Conservation (phyloP, 345 rosid genomes). For the Erysimum cheiranthoides region DNA sequence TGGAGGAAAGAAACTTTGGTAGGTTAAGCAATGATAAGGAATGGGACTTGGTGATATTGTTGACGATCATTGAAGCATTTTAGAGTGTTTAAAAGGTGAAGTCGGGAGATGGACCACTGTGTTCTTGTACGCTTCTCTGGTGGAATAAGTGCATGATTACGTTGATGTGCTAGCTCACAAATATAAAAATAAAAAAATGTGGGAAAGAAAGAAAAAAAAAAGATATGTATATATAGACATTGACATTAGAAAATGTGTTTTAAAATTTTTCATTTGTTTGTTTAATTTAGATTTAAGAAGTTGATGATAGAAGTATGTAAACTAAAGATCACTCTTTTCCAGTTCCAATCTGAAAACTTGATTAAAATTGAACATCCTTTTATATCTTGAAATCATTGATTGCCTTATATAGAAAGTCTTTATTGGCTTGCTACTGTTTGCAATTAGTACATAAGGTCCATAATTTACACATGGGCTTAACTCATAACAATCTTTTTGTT, state of each 20-base stretch:
- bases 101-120: conserved; percentile 45
- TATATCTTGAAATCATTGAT: conserved; percentile 20
- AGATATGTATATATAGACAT: not conserved
- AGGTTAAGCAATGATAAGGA: conserved; percentile 33
- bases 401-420: conserved; percentile 29
- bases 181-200: conserved; percentile 1
- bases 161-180: conserved; percentile 33
- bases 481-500: conserved; percentile 27
- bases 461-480: conserved; percentile 38
- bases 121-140: conserved; percentile 41
- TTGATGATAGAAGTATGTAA: not conserved
- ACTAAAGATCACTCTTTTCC: not conserved
- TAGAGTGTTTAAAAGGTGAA: conserved; percentile 42
- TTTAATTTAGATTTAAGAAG: conserved; percentile 4
- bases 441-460: conserved; percentile 30
- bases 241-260: conserved; percentile 11
- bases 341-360: not conserved
- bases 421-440: conserved; percentile 24
- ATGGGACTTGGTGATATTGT: conserved; percentile 39
- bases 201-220: conserved; percentile 1
- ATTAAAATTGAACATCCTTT: not conserved
- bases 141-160: conserved; percentile 44
- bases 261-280: conserved; percentile 12
- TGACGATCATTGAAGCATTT: conserved; percentile 26
- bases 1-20: conserved; percentile 5